phyloP scores from a whole-genome alignment of 1,284 basidiomycete genomes.

The Cryptococcus sp. region DNA sequence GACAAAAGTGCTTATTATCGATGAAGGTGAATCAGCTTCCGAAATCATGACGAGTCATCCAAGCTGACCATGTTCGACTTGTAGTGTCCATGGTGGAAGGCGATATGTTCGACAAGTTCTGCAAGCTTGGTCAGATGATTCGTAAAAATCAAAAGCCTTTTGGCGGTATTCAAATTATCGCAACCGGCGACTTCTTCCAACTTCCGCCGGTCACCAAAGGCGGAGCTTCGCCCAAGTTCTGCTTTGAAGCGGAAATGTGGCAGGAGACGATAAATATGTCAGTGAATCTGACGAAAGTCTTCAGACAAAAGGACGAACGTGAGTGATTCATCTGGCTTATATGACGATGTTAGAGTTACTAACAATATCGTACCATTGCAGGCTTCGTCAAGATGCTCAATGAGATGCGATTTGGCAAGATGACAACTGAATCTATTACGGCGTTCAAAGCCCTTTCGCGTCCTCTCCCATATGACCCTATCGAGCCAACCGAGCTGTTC shows the following conservation, averaged over 20 bases:
- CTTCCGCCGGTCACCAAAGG: constrained; percentile 82
- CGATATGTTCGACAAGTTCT: constrained; percentile 60
- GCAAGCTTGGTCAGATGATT: constrained; percentile 50
- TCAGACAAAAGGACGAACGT: constrained; percentile 64
- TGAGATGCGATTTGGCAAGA: constrained; percentile 79
- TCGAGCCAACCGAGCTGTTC: constrained; percentile 81
- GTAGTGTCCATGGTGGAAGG: constrained; percentile 97
- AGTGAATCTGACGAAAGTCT: constrained; percentile 87
- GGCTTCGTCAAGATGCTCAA: constrained; percentile 89
- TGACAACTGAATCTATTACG: constrained; percentile 61
- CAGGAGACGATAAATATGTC: constrained; percentile 69
- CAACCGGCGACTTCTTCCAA: constrained; percentile 97
- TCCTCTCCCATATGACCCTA: constrained; percentile 61
- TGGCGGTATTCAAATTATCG: constrained; percentile 92
- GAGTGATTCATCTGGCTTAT: constrained; percentile 23
- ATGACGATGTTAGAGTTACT: constrained; percentile 14
- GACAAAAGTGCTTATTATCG: constrained; percentile 83
- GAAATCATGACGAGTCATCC: neutral
- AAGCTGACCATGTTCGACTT: neutral
- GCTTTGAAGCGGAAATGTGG: constrained; percentile 90
- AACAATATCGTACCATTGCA: constrained; percentile 35
- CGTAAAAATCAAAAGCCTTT: constrained; percentile 72
- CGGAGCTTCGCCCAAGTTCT: constrained; percentile 62
- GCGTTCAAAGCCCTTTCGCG: constrained; percentile 67
- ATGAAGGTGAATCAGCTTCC: constrained; percentile 69